A percentile compares a stretch with the other conserved stretches of the same genome.
phyloP scores from a whole-genome alignment of 2,329 filamentous ascomycete species.

The Pseudogymnoascus sp. region DNA sequence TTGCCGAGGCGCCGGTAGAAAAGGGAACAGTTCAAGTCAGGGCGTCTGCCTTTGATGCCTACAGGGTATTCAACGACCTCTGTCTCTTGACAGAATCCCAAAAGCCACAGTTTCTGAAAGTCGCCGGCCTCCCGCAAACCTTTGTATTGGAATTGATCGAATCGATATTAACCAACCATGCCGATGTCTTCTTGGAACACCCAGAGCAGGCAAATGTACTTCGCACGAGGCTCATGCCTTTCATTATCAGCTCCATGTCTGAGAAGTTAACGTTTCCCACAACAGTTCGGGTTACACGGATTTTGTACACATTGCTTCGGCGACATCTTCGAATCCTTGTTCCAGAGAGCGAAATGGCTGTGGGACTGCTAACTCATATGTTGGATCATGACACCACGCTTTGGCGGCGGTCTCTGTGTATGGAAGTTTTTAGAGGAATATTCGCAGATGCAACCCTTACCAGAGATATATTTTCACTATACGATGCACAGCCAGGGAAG shows the following conservation, averaged over 20 bases:
- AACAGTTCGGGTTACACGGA: constrained; percentile 72
- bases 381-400: constrained; percentile 73
- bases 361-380: constrained; percentile 75
- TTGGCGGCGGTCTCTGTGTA: constrained; percentile 85
- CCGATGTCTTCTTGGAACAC: constrained; percentile 68
- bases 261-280: constrained; percentile 73
- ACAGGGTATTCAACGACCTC: constrained; percentile 79
- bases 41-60: constrained; percentile 76
- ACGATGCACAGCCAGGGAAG: constrained; percentile 64
- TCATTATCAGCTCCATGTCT: constrained; percentile 69
- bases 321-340: constrained; percentile 68
- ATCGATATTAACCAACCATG: constrained; percentile 78
- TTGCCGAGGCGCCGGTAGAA: constrained; percentile 59
- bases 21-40: constrained; percentile 59
- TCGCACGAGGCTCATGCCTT: constrained; percentile 69
- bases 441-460: constrained; percentile 75
- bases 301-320: constrained; percentile 73
- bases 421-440: constrained; percentile 82
- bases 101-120: constrained; percentile 71
- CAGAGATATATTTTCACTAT: constrained; percentile 70
- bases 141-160: constrained; percentile 90
- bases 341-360: constrained; percentile 72
- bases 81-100: constrained; percentile 82
- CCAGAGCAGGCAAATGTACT: constrained; percentile 75
- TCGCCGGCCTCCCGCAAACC: constrained; percentile 68